Evolutionary conservation across 2,329 filamentous ascomycete species (phyloP).

Genomic region (Penicillium sp.): DNA sequence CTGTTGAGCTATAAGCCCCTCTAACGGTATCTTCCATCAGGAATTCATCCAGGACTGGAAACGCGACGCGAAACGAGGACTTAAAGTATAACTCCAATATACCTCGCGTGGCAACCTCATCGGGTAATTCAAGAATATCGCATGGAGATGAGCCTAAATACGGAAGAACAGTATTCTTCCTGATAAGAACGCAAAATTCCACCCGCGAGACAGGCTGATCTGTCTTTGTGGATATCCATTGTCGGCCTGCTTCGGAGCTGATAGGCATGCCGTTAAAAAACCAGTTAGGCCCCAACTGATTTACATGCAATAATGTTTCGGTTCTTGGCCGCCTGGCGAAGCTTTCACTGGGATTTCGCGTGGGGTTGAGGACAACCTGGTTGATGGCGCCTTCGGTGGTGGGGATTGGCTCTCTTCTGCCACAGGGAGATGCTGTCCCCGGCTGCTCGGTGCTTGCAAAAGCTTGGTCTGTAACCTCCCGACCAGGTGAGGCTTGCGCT

Average conservation of each 20-base stretch:
- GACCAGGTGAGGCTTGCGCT: not conserved
- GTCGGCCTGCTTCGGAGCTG: slow-evolving; percentile 11
- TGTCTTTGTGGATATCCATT: slow-evolving; percentile 20
- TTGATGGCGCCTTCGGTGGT: not conserved
- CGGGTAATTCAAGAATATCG: not conserved
- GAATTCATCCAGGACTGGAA: not conserved
- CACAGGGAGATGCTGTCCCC: not conserved
- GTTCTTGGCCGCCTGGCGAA: not conserved
- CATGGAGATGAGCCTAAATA: not conserved
- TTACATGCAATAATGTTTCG: not conserved
- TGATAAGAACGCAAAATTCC: slow-evolving; percentile 13
- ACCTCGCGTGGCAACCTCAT: not conserved
- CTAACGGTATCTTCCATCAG: not conserved
- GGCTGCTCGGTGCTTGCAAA: not conserved
- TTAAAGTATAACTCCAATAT: not conserved
- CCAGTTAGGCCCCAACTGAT: slow-evolving; percentile 20
- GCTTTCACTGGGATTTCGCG: not conserved
- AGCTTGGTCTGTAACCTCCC: not conserved
- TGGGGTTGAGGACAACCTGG: not conserved
- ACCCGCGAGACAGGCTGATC: slow-evolving; percentile 8
- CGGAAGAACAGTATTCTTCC: not conserved
- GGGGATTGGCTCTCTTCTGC: not conserved
- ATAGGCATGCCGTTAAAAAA: slow-evolving; percentile 22
- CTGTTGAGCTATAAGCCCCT: not conserved
- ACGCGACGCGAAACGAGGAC: not conserved